Evolutionary conservation across 805 yeast genomes (phyloP), one percentile per base, ranked within the genome.

Genomic region (Wickerhamomyces hampshirensis): DNA sequence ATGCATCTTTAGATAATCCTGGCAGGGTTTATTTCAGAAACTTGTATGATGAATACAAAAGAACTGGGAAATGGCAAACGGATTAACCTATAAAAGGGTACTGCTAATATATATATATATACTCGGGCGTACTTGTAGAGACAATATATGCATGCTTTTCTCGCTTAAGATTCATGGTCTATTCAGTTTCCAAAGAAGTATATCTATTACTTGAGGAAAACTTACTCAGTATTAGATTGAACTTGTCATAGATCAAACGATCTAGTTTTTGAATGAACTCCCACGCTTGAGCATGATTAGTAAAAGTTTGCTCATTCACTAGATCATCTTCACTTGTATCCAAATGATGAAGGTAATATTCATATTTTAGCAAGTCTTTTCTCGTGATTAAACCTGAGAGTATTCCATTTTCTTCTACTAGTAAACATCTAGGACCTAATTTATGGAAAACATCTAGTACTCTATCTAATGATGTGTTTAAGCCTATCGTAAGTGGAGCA

Each of bases 301-400:
- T 19, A 26, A 51, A 51, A 0, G 47, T 39, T 19, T 45, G 52
- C 14, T 39, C 40, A 12, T 38, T 39, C 4, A 15, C 14, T 7
- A 31, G 18, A 3, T 31, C 39, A 3, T 28, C 39, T 17, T 40
- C 41, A 10, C 33, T 41, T 9, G 32, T 32, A 26, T 44, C 37
- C 1, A 29, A 16, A 17, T 40, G 39, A 10, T 38, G 35, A 11
- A 59, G 46, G 5, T 39, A 42, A 39, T 65, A 55, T 45, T 80
- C 83, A 49, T 73, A 86, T 42, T 80, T 68, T 34, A 89, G 59
- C 13, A 91, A 66, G 53, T 89, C 98, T 51, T 93, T 93, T 39
- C 89, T 70, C 0, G 96, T 86, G 2, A 94, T 62, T n/a, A 86
- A 53, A 0, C 98, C 98, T 12, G 68, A 69, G 13, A 86, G 53